Percentiles rank a stretch among this genome's conserved stretches.
Evolutionary conservation across 2,329 filamentous ascomycete genomes (phyloP).

Genomic region (Epichloe bromicola): DNA sequence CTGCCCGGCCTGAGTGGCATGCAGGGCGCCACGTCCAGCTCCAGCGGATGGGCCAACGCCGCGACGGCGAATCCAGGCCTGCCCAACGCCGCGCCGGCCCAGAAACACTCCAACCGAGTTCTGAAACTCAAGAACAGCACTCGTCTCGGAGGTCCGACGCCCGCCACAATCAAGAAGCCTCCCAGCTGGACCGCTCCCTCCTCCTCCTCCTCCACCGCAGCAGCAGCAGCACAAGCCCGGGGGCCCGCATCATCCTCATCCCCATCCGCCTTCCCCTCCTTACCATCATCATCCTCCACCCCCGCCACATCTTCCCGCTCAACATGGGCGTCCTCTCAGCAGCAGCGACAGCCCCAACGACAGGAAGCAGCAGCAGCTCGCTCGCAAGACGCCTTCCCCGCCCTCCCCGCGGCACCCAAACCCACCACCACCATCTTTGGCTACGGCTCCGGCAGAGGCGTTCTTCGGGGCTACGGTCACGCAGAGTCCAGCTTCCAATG

Average conservation of each 20-base stretch:
- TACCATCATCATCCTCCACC: slow-evolving; percentile 21
- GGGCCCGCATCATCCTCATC: background rate
- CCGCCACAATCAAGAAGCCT: slow-evolving; percentile 2
- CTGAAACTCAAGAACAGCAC: slow-evolving; percentile 48
- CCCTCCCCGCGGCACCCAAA: slow-evolving; percentile 66
- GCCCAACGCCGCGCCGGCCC: slow-evolving; percentile 25
- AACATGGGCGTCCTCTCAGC: slow-evolving; percentile 16
- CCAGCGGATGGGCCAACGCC: slow-evolving; percentile 46
- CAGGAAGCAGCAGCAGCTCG: slow-evolving; percentile 13
- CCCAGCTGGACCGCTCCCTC: background rate
- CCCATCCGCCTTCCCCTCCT: background rate
- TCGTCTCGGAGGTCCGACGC: slow-evolving; percentile 25
- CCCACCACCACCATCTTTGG: slow-evolving; percentile 49
- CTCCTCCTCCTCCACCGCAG: background rate
- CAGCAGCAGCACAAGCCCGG: slow-evolving; percentile 3
- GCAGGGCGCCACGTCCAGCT: slow-evolving; percentile 44
- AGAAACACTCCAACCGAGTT: slow-evolving; percentile 40
- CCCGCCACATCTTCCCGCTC: slow-evolving; percentile 15
- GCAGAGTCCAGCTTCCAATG: slow-evolving; percentile 41
- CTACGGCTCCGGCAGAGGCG: slow-evolving; percentile 39
- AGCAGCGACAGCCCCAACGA: slow-evolving; percentile 21
- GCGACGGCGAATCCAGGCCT: slow-evolving; percentile 42
- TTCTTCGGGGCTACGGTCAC: slow-evolving; percentile 39
- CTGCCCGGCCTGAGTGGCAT: slow-evolving; percentile 63
- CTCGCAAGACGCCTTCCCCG: slow-evolving; percentile 56